Base-by-base conservation (phyloP, 148 eudicot species). In the Gaultheria prostrata region DNA sequence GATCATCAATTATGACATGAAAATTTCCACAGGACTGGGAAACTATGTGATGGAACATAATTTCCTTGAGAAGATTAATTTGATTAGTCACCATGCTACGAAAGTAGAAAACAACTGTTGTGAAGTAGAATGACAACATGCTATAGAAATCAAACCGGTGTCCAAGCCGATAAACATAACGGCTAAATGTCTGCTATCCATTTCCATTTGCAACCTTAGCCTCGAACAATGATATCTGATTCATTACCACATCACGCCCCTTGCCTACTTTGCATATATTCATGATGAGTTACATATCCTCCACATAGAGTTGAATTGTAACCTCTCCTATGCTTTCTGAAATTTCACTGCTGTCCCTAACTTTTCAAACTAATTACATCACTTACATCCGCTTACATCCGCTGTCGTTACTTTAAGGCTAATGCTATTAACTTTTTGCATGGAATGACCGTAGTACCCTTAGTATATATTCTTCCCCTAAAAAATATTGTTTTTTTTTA, bases 191-290 rank as follows among this genome's bases (percentile, higher is more conserved):
- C 87, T 96, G 99, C 88, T 96, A 98, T 86, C 99, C 99, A 88
- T 96, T 96, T 50, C 99, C 99, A 91, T 94, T 96, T 80, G 99
- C 98, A 84, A 96, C 99, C 89, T 94, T 96, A 82, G 99, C 99
- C 90, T 96, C 99, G 87, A 96, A 96, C 33, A 89, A 91, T 57
- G 99, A 94, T 84, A 96, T 93, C 85, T 96, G 99, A 89, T 94
- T 96, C 99, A 96, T 94, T 61, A 98, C 99, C 77, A 96, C 99
- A 84, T 96, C 99, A 82, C 99, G 93, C 72, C 99, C 99, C 89
- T 96, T 96, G 76, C 99, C 99, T 56, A 96, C 99, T 85, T 96
- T n/a, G 99, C 86, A 96, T 93, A 85, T 96, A 96, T 88, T 96
- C 99, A 61, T 96, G 98, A 86, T 96, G 99, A 83, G 99, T 96